These are phyloP conservation scores for Paraphoma sp. DNA, from an alignment of 2,329 filamentous ascomycete species.

Conservation along the genomic window DNA sequence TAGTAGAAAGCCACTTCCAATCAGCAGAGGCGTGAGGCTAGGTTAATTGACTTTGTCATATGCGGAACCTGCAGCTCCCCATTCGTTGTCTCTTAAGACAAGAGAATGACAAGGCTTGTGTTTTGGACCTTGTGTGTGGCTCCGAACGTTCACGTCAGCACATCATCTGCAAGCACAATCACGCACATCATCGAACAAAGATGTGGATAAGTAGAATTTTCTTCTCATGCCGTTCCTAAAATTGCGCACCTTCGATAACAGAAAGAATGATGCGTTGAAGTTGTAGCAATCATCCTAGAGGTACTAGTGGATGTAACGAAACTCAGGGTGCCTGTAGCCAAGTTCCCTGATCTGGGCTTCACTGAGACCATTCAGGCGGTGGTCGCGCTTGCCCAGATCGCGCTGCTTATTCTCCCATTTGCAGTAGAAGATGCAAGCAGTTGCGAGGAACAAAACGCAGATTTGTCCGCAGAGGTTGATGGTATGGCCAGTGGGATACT, in stretches of 20 bases:
- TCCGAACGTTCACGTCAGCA: no score
- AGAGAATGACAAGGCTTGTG: slow-evolving; percentile 1
- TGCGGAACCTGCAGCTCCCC: slow-evolving; percentile 1
- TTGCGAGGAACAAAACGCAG: slow-evolving; percentile 52
- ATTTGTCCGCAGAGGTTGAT: slow-evolving; percentile 64
- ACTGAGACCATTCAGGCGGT: slow-evolving; percentile 55
- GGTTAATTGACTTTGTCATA: slow-evolving; percentile 7
- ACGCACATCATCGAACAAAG: background rate
- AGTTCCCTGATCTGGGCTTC: slow-evolving; percentile 57
- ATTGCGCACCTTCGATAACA: background rate
- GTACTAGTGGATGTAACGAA: slow-evolving; percentile 60
- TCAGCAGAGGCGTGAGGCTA: background rate
- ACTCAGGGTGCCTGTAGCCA: slow-evolving; percentile 62
- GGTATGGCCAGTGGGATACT: slow-evolving; percentile 75
- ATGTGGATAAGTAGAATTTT: slow-evolving; percentile 6
- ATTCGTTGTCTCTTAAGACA: background rate
- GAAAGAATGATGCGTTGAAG: slow-evolving; percentile 12
- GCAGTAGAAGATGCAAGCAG: slow-evolving; percentile 61
- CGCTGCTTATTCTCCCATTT: slow-evolving; percentile 61
- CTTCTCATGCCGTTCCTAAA: no score
- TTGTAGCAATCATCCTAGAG: background rate
- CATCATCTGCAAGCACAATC: background rate
- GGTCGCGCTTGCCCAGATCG: slow-evolving; percentile 56
- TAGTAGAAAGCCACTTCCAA: background rate
- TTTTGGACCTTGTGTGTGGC: no score